Conservation (phyloP, 2,329 filamentous ascomycete genomes). For the Fusarium mangiferae region DNA sequence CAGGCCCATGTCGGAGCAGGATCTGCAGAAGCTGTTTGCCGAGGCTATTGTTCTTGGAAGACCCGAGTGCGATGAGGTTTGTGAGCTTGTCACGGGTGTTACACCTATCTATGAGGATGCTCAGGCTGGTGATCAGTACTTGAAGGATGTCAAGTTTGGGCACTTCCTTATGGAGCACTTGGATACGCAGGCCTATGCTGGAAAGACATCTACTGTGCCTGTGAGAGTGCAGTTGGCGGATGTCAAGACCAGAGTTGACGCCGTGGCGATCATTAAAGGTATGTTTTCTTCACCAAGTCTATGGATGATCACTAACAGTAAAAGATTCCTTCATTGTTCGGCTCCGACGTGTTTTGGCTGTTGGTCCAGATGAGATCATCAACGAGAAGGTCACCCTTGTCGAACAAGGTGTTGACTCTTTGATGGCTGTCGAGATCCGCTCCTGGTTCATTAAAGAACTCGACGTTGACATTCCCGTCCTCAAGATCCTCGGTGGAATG, state of each 20-base stretch:
- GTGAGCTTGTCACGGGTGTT: not conserved
- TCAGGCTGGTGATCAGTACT: not conserved
- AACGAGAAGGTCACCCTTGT: not conserved
- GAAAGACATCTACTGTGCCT: not conserved
- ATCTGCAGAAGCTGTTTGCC: not conserved
- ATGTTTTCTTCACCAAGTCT: accelerated
- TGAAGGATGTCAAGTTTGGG: not conserved
- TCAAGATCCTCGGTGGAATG: slow-evolving; percentile 48
- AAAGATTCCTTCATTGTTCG: not conserved
- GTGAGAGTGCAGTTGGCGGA: not conserved
- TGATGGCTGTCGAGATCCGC: slow-evolving; percentile 47
- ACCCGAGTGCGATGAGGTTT: not conserved
- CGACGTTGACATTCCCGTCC: slow-evolving; percentile 56
- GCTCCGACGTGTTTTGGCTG: not conserved
- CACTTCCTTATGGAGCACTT: not conserved
- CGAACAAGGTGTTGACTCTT: not conserved
- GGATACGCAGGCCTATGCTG: not conserved
- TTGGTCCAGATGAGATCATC: not conserved
- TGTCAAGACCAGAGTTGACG: not conserved
- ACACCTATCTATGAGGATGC: not conserved
- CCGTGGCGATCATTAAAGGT: not conserved
- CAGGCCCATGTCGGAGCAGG: not conserved
- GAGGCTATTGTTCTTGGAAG: not conserved
- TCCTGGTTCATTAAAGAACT: slow-evolving; percentile 61
- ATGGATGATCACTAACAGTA: accelerated